phyloP scores from a whole-genome alignment of 352 stramenopile species.

The Phytopythium mirpurense region DNA sequence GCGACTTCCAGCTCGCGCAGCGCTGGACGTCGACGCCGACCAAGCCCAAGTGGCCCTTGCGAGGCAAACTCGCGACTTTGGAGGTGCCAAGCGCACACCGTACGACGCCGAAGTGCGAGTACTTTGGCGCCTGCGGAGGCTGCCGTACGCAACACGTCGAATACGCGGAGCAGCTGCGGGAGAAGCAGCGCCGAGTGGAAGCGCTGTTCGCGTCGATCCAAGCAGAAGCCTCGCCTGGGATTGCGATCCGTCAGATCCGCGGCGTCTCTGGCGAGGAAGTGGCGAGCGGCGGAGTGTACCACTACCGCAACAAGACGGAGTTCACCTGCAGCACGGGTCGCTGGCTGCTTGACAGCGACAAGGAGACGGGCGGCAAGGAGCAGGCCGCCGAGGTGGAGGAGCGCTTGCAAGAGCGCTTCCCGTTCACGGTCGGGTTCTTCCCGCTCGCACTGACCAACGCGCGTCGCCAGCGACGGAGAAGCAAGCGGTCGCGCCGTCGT shows the following conservation, averaged over 20 bases:
- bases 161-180: slow-evolving; percentile 49
- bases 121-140: slow-evolving; percentile 63
- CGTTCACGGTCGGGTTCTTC: slow-evolving; percentile 72
- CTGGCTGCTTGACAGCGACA: slow-evolving; percentile 53
- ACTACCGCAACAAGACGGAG: slow-evolving; percentile 84
- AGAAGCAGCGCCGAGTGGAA: slow-evolving; percentile 57
- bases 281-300: slow-evolving; percentile 11
- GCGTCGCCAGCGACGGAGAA: slow-evolving; percentile 30
- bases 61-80: slow-evolving; percentile 28
- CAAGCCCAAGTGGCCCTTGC: slow-evolving; percentile 26
- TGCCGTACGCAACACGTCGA: slow-evolving; percentile 63
- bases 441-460: slow-evolving; percentile 40
- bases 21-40: slow-evolving; percentile 12
- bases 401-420: slow-evolving; percentile 7
- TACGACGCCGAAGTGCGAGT: slow-evolving; percentile 29
- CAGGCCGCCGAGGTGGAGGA: neutral
- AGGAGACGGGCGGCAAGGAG: slow-evolving; percentile 9
- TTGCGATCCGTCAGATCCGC: slow-evolving; percentile 35
- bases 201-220: slow-evolving; percentile 22
- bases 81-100: slow-evolving; percentile 26
- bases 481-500: slow-evolving; percentile 18
- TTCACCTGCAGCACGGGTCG: slow-evolving; percentile 77
- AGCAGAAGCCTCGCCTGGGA: slow-evolving; percentile 18
- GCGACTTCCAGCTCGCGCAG: slow-evolving; percentile 27
- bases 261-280: slow-evolving; percentile 15